A percentile compares a stretch with the other conserved stretches of the same genome.
phyloP scores from a whole-genome alignment of 768 basidiomycete genomes.

The Tylopilus balloui region DNA sequence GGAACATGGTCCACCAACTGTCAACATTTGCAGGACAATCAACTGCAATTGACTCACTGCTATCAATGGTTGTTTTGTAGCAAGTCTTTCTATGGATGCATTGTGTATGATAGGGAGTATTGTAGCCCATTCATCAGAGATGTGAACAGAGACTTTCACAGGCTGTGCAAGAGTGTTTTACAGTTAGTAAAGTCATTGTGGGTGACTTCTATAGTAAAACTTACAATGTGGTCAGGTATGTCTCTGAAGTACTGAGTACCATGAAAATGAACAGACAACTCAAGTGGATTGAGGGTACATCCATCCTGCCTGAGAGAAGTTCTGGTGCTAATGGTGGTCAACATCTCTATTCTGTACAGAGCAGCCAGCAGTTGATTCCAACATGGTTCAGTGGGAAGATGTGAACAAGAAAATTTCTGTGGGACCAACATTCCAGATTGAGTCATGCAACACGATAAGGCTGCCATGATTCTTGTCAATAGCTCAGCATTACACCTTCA shows the following conservation, averaged over 20 bases:
- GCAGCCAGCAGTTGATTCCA: no score
- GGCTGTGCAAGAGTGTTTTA: neutral
- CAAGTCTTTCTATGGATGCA: neutral
- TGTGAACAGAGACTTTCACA: neutral
- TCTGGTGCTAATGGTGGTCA: neutral
- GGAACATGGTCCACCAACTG: neutral
- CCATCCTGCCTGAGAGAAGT: neutral
- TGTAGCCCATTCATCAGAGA: neutral
- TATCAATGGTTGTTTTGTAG: neutral
- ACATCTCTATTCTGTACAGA: no score
- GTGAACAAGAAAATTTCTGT: no score
- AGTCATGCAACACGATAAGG: no score
- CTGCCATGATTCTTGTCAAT: no score
- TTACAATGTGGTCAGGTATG: neutral
- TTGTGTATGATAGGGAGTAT: neutral
- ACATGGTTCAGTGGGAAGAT: no score
- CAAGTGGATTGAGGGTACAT: neutral
- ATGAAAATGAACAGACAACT: neutral
- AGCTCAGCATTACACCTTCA: no score
- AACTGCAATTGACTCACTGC: neutral
- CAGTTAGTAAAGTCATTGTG: neutral
- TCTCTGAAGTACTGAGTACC: neutral
- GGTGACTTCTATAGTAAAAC: neutral
- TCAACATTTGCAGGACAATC: neutral
- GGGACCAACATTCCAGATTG: no score